Conservation (phyloP, 2,329 filamentous ascomycete genomes). For the Gremmenia infestans region DNA sequence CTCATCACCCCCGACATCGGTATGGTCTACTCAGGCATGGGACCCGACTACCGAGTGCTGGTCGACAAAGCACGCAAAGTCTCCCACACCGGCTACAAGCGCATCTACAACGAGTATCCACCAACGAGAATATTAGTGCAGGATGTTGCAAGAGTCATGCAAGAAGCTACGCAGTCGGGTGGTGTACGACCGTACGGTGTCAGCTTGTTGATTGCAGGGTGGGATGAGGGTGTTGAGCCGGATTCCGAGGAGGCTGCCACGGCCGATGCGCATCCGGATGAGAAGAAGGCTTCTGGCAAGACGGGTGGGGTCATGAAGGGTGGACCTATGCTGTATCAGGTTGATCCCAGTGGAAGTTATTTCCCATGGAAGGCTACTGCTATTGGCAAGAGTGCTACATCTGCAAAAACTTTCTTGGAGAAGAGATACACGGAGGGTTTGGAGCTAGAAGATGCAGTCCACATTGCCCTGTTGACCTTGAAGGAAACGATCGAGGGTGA, state of each 20-base stretch:
- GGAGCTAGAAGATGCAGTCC: constrained; percentile 95
- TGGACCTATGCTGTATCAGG: constrained; percentile 95
- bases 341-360: constrained; percentile 97
- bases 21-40: constrained; percentile 99
- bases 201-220: constrained; percentile 89
- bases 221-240: constrained; percentile 94
- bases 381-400: constrained; percentile 97
- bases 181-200: constrained; percentile 97
- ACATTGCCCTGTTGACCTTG: constrained; percentile 92
- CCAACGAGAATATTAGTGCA: constrained; percentile 98
- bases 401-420: constrained; percentile 97
- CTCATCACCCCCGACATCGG: constrained; percentile 98
- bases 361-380: constrained; percentile 99
- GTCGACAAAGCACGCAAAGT: constrained; percentile 98
- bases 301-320: constrained; percentile 94
- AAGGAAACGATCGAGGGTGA: constrained; percentile 99
- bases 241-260: constrained; percentile 61
- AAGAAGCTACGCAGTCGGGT: constrained; percentile 96
- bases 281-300: constrained; percentile 75
- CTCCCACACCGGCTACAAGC: constrained; percentile 97
- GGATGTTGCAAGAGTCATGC: constrained; percentile 95
- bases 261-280: constrained; percentile 53
- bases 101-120: constrained; percentile 99
- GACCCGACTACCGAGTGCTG: constrained; percentile 93
- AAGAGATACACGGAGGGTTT: constrained; percentile 97